phyloP scores from a whole-genome alignment of 495 filamentous ascomycete species.

The Parathielavia appendiculata region DNA sequence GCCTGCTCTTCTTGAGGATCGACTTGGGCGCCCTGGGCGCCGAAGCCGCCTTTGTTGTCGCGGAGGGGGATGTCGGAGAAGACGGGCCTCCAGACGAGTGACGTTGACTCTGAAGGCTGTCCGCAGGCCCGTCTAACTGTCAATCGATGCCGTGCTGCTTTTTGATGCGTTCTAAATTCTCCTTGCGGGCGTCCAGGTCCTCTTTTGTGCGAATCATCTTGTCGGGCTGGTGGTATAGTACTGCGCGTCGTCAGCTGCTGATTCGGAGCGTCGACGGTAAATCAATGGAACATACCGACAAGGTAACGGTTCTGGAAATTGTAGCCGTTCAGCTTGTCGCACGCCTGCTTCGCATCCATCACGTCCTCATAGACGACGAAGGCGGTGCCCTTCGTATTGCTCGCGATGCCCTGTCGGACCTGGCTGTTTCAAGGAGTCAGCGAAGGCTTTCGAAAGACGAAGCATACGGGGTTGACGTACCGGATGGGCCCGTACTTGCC shows the following conservation, averaged over 20 bases:
- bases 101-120: constrained; percentile 42
- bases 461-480: constrained; percentile 45
- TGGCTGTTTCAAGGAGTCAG: constrained; percentile 58
- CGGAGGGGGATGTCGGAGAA: constrained; percentile 37
- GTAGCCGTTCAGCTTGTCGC: constrained; percentile 99
- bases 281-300: constrained; percentile 64
- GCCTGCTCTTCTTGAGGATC: constrained; percentile 33
- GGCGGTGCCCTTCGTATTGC: constrained; percentile 94
- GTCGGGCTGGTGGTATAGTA: constrained; percentile 97
- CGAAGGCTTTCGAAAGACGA: neutral
- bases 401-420: constrained; percentile 96
- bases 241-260: constrained; percentile 42
- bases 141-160: constrained; percentile 97
- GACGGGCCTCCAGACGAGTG: constrained; percentile 52
- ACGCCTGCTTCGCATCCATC: constrained; percentile 96
- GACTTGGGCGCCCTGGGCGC: constrained; percentile 26
- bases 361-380: constrained; percentile 99
- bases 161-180: constrained; percentile 97
- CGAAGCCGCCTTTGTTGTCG: constrained; percentile 32
- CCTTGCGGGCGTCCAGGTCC: constrained; percentile 87
- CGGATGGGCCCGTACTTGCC: constrained; percentile 91
- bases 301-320: constrained; percentile 99
- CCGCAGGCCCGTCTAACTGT: constrained; percentile 60
- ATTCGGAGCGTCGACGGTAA: neutral
- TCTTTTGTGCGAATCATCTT: constrained; percentile 93